Evolutionary conservation across 441 rosid species (phyloP).

Genomic region (Eruca vesicaria): DNA sequence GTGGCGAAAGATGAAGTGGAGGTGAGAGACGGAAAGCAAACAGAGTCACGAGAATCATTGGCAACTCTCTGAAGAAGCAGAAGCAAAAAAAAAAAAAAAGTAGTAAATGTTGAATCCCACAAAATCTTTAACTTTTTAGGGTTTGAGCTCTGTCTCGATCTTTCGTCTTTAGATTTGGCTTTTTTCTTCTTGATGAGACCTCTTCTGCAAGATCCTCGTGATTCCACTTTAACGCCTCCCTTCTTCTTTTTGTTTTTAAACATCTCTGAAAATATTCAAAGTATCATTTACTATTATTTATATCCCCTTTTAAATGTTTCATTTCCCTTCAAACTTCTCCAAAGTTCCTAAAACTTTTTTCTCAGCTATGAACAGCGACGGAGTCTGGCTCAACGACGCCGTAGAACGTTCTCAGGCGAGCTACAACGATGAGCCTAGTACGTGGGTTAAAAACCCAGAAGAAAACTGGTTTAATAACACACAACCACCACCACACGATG

Average conservation of each 20-base stretch:
- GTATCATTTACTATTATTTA: neutral
- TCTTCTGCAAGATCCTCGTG: constrained; percentile 27
- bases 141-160: constrained; percentile 15
- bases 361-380: constrained; percentile 48
- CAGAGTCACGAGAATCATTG: constrained; percentile 32
- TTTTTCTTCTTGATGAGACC: neutral
- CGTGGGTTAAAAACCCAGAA: constrained; percentile 49
- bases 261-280: constrained; percentile 12
- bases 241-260: neutral
- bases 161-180: no score
- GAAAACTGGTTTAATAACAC: constrained; percentile 49
- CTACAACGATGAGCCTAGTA: constrained; percentile 32
- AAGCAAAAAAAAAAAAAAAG: no score
- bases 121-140: neutral
- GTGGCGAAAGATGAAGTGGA: constrained; percentile 27
- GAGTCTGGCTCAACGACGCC: constrained; percentile 45
- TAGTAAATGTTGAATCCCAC: no score
- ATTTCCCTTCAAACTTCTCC: neutral
- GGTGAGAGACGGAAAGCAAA: constrained; percentile 26
- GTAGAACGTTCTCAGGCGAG: constrained; percentile 22
- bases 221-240: constrained; percentile 37
- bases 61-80: neutral
- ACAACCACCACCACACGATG: neutral
- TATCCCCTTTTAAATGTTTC: constrained; percentile 17
- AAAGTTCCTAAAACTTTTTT: constrained; percentile 9